A percentile compares a stretch with the other conserved stretches of the same genome.
Evolutionary conservation across 163 green algal genomes (phyloP).

Genomic region (Chlorella variabilis): DNA sequence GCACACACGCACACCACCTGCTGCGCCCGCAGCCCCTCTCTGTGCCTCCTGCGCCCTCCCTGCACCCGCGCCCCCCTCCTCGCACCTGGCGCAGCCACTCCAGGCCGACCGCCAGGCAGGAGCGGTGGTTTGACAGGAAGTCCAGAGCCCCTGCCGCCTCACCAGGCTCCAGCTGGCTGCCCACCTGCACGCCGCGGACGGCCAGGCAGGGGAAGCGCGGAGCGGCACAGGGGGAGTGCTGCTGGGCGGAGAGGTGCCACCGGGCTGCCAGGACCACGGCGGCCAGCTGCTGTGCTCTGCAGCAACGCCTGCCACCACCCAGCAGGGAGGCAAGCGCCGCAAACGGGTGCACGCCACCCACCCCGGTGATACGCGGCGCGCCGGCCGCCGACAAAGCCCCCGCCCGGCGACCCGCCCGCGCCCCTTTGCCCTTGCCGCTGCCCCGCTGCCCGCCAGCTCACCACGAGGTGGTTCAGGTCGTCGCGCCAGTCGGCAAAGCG

Average conservation of each 20-base stretch:
- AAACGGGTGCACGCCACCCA: no score
- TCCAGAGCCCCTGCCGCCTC: slow-evolving; percentile 11
- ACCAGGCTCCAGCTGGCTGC: background rate
- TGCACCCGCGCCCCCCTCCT: no score
- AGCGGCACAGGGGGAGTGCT: background rate
- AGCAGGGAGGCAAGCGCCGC: no score
- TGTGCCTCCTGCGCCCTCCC: background rate
- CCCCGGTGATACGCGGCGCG: no score
- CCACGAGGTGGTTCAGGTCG: slow-evolving; percentile 18
- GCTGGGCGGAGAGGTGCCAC: no score
- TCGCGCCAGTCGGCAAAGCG: slow-evolving; percentile 29
- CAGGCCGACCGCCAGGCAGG: slow-evolving; percentile 36
- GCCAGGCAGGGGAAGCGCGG: background rate
- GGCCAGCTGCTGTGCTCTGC: no score
- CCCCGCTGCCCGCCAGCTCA: no score
- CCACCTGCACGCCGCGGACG: slow-evolving; percentile 12
- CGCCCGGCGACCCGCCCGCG: no score
- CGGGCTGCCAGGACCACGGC: no score
- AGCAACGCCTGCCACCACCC: no score
- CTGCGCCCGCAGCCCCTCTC: background rate
- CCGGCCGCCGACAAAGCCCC: no score
- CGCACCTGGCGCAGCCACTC: slow-evolving; percentile 57
- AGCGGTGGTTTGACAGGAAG: slow-evolving; percentile 17
- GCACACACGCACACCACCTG: background rate
- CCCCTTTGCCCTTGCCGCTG: no score